Percentiles rank a stretch among this genome's conserved stretches.
Evolutionary conservation across 2,329 filamentous ascomycete species (phyloP).

Genomic region (Biscogniauxia marginata): DNA sequence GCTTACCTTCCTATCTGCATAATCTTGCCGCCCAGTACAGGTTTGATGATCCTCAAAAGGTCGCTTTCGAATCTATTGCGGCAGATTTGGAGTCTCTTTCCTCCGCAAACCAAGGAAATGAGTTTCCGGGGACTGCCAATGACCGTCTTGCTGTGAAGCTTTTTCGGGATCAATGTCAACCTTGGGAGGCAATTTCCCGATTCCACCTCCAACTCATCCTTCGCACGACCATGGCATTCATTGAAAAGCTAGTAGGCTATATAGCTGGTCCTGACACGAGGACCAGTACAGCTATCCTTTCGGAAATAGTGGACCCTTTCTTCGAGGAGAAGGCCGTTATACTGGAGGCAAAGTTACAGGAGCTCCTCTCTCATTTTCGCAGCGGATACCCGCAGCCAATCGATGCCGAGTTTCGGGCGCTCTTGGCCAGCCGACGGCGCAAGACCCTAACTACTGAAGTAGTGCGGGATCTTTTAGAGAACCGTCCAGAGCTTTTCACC

Average conservation of each 20-base stretch:
- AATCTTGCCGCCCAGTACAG: constrained; percentile 32
- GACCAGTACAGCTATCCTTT: constrained; percentile 24
- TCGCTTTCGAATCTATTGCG: constrained; percentile 16
- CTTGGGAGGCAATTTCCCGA: constrained; percentile 39
- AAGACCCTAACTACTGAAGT: constrained; percentile 12
- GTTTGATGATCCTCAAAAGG: constrained; percentile 26
- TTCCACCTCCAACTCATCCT: constrained; percentile 36
- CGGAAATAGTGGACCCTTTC: constrained; percentile 24
- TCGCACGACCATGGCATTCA: constrained; percentile 33
- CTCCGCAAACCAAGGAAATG: constrained; percentile 38
- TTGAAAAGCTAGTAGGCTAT: constrained; percentile 36
- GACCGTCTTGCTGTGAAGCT: constrained; percentile 37
- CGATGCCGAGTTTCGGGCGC: constrained; percentile 32
- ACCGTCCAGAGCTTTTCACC: constrained; percentile 26
- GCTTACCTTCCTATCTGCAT: constrained; percentile 29
- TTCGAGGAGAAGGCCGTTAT: constrained; percentile 25
- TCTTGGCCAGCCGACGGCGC: constrained; percentile 11
- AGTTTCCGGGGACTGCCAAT: constrained; percentile 40
- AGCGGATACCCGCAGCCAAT: constrained; percentile 34
- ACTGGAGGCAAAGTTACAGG: constrained; percentile 37
- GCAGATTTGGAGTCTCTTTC: constrained; percentile 33
- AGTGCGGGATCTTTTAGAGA: constrained; percentile 16
- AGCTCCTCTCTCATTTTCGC: constrained; percentile 39
- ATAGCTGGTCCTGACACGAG: constrained; percentile 29
- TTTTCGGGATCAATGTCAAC: constrained; percentile 38